Base-by-base conservation (phyloP, 768 basidiomycete species). In the Mycena latifolia region DNA sequence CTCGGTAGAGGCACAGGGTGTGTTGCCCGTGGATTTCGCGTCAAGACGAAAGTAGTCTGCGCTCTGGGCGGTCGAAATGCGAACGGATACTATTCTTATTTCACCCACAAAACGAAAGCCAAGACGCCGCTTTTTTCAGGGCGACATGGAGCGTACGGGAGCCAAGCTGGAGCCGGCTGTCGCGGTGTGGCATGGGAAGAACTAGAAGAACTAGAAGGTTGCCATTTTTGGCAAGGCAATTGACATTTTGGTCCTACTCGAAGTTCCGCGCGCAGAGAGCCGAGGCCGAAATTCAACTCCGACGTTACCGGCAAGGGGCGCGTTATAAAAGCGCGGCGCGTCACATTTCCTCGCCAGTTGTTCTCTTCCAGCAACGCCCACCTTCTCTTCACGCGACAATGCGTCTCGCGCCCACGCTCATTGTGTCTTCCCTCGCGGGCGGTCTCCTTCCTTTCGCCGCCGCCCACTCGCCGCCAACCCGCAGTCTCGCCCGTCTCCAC, bases 331-430 rank as follows among this genome's bases (percentile, higher is more conserved):
- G 22, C 31, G 14, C 25, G 53, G 22, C 7, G 22, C 12, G 53
- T 12, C 15, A 28, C 24, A 10, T 18, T 15, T 3, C 31, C 10
- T 25, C 17, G 12, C 1, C 55, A 56, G 54, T 66, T 62, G 54
- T 43, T 46, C 54, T 57, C 60, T 57, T 66, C 25, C 65, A 61
- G 55, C 55, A 61, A 62, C 65, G 12, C 29, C 59, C 64, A 65
- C 54, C 65, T 55, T 55, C 65, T 29, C 50, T 51, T 45, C 43
- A 15, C 22, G 11, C 65, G 25, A 55, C 60, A 53, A 67, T 67
- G 66, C 66, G 48, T 33, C 20, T 67, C 61, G 56, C 56, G 14
- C 51, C 61, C 55, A 67, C 66, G 14, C 55, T 67, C 66, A 3
- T 67, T 67, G 25, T 67, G 27, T 54, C 55, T 3, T 57, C 55